These are phyloP conservation scores for Stephania japonica DNA, from an alignment of 164 flowering plant genomes.

Conservation along the genomic window DNA sequence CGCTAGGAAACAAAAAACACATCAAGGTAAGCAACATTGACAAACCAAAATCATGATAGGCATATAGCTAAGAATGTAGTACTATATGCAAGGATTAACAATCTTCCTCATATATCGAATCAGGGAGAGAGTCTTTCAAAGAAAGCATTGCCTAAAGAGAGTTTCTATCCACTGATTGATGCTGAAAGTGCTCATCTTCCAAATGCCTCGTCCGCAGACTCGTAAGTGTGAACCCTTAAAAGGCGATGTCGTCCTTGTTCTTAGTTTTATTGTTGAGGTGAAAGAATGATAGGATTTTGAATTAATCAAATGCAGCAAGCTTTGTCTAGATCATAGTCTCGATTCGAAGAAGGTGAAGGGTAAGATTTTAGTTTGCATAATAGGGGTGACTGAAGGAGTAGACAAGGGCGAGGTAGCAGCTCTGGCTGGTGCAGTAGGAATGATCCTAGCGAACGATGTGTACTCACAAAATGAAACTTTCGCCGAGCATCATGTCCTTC, in stretches of 20 bases:
- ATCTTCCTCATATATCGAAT: too few relatives aligned
- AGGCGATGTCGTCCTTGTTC: neutral
- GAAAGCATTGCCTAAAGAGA: conserved; percentile 23
- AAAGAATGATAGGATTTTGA: neutral
- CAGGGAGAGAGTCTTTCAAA: conserved; percentile 54
- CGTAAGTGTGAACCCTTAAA: conserved; percentile 29
- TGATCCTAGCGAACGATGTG: conserved; percentile 42
- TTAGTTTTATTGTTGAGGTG: too few relatives aligned
- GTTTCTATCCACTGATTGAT: conserved; percentile 37
- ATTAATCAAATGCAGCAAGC: conserved; percentile 28
- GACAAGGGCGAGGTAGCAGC: conserved; percentile 44
- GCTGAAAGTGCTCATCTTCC: conserved; percentile 26
- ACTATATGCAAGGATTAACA: too few relatives aligned
- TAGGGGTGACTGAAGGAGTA: conserved; percentile 45
- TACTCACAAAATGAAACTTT: conserved; percentile 12
- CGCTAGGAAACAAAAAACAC: conserved; percentile 35
- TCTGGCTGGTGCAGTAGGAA: conserved; percentile 52
- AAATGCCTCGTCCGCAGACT: conserved; percentile 26
- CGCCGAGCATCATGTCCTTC: conserved; percentile 36
- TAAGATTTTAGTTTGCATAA: conserved; percentile 50
- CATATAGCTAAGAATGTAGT: too few relatives aligned
- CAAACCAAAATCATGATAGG: too few relatives aligned
- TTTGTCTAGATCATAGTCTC: conserved; percentile 43
- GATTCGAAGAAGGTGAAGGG: conserved; percentile 47
- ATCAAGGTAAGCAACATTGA: conserved; percentile 15